Evolutionary conservation across 1,284 basidiomycete genomes (phyloP).

Genomic region (Cerrena zonata): DNA sequence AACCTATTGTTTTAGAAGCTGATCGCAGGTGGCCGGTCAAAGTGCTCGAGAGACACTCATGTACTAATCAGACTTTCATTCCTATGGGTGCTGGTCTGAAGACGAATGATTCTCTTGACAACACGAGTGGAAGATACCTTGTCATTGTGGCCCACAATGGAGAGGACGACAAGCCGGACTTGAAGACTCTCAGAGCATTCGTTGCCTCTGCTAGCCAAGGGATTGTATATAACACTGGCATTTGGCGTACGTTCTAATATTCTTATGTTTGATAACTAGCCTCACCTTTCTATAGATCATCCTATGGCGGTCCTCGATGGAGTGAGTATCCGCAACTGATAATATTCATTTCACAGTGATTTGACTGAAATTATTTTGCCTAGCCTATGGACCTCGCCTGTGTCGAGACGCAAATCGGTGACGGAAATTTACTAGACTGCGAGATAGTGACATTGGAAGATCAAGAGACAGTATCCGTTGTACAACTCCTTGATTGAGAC

Average conservation of each 20-base stretch:
- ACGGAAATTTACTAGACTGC: slow-evolving; percentile 67
- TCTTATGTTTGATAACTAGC: slow-evolving; percentile 8
- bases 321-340: slow-evolving; percentile 33
- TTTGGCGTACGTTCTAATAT: slow-evolving; percentile 75
- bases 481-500: background rate
- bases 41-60: slow-evolving; percentile 70
- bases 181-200: slow-evolving; percentile 73
- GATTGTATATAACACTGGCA: slow-evolving; percentile 71
- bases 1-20: slow-evolving; percentile 44
- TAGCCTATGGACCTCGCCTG: slow-evolving; percentile 76
- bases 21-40: slow-evolving; percentile 50
- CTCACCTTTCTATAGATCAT: slow-evolving; percentile 53
- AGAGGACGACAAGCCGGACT: slow-evolving; percentile 68
- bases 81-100: slow-evolving; percentile 64
- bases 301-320: slow-evolving; percentile 76
- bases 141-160: slow-evolving; percentile 81
- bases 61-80: slow-evolving; percentile 83
- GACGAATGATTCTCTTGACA: slow-evolving; percentile 39
- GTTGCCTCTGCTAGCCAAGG: slow-evolving; percentile 75
- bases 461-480: slow-evolving; percentile 5
- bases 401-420: slow-evolving; percentile 80
- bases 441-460: slow-evolving; percentile 62
- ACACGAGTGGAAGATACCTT: slow-evolving; percentile 59
- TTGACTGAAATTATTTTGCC: slow-evolving; percentile 7
- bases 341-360: background rate